A percentile compares a stretch with the other conserved stretches of the same genome.
phyloP scores from a whole-genome alignment of 176 grass and related monocot genomes.

The Ananas comosus region DNA sequence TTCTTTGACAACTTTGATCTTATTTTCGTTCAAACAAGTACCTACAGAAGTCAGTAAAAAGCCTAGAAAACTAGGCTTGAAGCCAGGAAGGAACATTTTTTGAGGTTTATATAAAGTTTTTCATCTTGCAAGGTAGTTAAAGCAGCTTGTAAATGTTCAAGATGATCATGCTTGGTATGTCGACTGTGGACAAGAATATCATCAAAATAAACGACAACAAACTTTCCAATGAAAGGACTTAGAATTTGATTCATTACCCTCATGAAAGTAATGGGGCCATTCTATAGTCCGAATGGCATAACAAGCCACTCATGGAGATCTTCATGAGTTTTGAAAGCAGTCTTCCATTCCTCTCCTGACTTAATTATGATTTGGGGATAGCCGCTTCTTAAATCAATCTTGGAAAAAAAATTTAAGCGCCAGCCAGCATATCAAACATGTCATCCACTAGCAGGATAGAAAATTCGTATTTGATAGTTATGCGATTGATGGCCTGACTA shows the following conservation, averaged over 20 bases:
- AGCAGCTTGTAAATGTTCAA: neutral
- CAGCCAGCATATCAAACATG: neutral
- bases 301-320: neutral
- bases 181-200: neutral
- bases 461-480: neutral
- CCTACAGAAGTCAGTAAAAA: neutral
- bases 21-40: neutral
- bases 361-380: neutral
- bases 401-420: neutral
- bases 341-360: constrained; percentile 2
- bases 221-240: neutral
- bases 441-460: neutral
- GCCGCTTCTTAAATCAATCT: neutral
- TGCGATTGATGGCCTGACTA: neutral
- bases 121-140: no score
- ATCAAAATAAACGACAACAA: neutral
- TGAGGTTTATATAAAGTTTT: neutral
- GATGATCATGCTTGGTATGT: neutral
- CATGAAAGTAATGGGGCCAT: neutral
- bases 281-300: neutral
- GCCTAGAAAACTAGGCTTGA: neutral
- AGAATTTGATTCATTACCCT: neutral
- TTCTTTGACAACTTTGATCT: neutral
- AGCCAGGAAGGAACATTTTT: neutral
- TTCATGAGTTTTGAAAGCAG: neutral